Base-by-base conservation (phyloP, 2,329 filamentous ascomycete species). In the Aspergillus puulaauensis region DNA sequence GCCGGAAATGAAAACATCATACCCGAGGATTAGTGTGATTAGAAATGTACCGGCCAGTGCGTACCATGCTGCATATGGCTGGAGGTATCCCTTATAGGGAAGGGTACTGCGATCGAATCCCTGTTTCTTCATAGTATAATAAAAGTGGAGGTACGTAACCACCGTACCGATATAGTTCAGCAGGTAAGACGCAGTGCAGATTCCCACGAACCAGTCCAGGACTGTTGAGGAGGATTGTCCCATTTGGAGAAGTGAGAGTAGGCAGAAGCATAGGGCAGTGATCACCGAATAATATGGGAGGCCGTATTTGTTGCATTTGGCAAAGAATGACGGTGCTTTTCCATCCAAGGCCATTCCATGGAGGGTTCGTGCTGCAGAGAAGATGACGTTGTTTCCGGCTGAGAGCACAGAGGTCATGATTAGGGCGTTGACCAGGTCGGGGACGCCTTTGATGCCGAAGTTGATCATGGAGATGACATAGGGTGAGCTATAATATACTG, bases 11-110 rank as follows among this genome's bases (percentile, higher is more conserved):
- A 92, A 93, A 0, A 91, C 85, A 0, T 85, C 81, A 60, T 90
- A 93, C 0, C 89, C 90, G 6, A 87, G 83, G 1, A 90, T 83
- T 62, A 91, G 83, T 0, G 84, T 82, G 85, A 92, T 90, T 57
- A 89, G 71, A 27, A 82, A 81, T 0, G 86, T 89, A 24, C 83
- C 84, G 1, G 77, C 68, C 0, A 90, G 73, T 0, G 84, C 85
- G 54, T 86, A 86, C 70, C 82, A 92, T 0, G 89, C 88, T 0
- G 84, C 80, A 63, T 86, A 91, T 1, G 90, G 90, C 75, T 91
- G 89, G 23, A 84, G 78, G 52, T 78, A 80, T 0, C 85, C 84
- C 61, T 82, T 85, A 73, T 90, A 92, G 0, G 89, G 88, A n/a
- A 93, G 74, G 0, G 80, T 81, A 19, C 84, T 80, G 3, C 89